A percentile compares a stretch with the other conserved stretches of the same genome.
Evolutionary conservation across 352 stramenopile species (phyloP).

Genomic region (Pythium utonaiense): DNA sequence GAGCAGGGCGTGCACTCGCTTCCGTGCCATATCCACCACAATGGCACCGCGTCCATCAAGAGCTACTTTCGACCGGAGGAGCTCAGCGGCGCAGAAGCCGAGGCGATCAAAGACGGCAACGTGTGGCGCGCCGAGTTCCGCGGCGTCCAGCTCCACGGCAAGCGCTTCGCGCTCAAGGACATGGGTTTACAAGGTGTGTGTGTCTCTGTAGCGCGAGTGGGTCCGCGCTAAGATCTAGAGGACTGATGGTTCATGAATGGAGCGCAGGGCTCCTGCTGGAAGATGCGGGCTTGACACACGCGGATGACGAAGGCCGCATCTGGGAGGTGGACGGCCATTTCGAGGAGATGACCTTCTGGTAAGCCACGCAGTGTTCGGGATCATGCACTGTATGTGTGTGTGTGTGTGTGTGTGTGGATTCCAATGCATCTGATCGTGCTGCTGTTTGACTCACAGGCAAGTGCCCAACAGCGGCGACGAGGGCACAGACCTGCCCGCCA

Average conservation of each 20-base stretch:
- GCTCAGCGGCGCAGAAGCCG: constrained; percentile 16
- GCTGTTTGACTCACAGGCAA: constrained; percentile 30
- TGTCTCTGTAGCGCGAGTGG: too few relatives aligned
- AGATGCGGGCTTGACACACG: constrained; percentile 51
- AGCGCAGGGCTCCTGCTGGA: constrained; percentile 54
- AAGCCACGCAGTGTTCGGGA: not conserved
- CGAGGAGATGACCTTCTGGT: constrained; percentile 66
- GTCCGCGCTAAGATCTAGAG: too few relatives aligned
- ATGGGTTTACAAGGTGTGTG: constrained; percentile 42
- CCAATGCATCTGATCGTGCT: too few relatives aligned
- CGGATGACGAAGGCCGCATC: constrained; percentile 56
- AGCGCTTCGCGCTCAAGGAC: constrained; percentile 34
- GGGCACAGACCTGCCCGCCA: constrained; percentile 43
- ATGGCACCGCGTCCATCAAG: constrained; percentile 63
- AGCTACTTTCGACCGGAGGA: constrained; percentile 64
- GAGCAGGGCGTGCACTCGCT: constrained; percentile 68
- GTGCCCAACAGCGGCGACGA: constrained; percentile 51
- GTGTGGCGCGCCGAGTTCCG: constrained; percentile 53
- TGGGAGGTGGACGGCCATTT: constrained; percentile 83
- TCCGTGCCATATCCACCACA: constrained; percentile 67
- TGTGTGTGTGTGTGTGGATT: too few relatives aligned
- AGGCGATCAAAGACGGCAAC: constrained; percentile 15
- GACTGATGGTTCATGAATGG: constrained; percentile 1
- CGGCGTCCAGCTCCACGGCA: constrained; percentile 58
- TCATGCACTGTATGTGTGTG: too few relatives aligned